Evolutionary conservation across 2,329 filamentous ascomycete genomes (phyloP).

Genomic region (Penicillium decumbens): DNA sequence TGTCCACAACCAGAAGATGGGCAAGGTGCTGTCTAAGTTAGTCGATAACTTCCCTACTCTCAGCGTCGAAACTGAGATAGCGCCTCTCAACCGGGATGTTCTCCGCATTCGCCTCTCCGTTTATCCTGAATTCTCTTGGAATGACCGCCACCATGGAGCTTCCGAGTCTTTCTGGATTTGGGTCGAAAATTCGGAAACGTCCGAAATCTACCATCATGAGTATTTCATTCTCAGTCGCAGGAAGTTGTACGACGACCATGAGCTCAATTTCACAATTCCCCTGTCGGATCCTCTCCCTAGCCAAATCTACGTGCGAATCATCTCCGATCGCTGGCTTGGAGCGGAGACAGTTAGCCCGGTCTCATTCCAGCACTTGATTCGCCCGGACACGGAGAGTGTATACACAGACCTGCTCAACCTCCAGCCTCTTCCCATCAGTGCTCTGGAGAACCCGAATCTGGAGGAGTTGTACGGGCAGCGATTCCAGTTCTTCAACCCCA

Average conservation of each 20-base stretch:
- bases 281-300: slow-evolving; percentile 86
- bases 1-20: slow-evolving; percentile 86
- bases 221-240: slow-evolving; percentile 88
- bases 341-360: slow-evolving; percentile 93
- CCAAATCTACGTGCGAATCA: slow-evolving; percentile 90
- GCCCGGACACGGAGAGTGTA: slow-evolving; percentile 93
- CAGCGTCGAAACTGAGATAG: slow-evolving; percentile 87
- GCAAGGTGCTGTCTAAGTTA: slow-evolving; percentile 72
- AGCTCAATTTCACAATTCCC: slow-evolving; percentile 96
- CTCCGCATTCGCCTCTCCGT: slow-evolving; percentile 83
- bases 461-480: slow-evolving; percentile 84
- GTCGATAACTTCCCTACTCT: slow-evolving; percentile 90
- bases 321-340: slow-evolving; percentile 94
- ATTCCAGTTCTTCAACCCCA: slow-evolving; percentile 97
- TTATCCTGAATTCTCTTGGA: slow-evolving; percentile 89
- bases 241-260: slow-evolving; percentile 93
- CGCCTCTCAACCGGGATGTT: slow-evolving; percentile 89
- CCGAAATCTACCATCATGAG: slow-evolving; percentile 96
- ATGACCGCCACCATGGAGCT: slow-evolving; percentile 85
- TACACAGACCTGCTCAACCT: slow-evolving; percentile 92
- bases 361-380: slow-evolving; percentile 95
- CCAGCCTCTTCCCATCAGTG: slow-evolving; percentile 80
- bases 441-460: slow-evolving; percentile 77
- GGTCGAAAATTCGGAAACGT: slow-evolving; percentile 97
- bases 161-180: slow-evolving; percentile 98